A percentile compares a stretch with the other conserved stretches of the same genome.
Evolutionary conservation across 2,329 filamentous ascomycete genomes (phyloP).

Genomic region (Talaromyces islandicus): DNA sequence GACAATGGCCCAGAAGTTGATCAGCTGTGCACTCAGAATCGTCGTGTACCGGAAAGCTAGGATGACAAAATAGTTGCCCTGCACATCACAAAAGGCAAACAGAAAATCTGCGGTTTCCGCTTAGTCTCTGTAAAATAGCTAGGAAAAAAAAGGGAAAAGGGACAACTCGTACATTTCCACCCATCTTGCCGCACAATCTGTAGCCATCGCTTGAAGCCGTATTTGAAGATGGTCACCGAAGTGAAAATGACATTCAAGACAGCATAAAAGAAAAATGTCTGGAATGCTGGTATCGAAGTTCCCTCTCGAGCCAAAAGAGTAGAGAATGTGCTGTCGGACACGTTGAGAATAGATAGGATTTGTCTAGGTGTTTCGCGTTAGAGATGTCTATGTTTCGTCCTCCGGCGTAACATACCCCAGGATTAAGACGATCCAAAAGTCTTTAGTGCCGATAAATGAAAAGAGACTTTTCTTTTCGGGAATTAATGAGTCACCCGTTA

Average conservation of each 20-base stretch:
- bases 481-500: neutral
- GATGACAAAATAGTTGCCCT: conserved; percentile 98
- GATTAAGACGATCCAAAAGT: conserved; percentile 80
- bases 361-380: conserved; percentile 46
- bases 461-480: conserved; percentile 46
- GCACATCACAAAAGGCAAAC: conserved; percentile 85
- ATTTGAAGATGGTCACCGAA: conserved; percentile 68
- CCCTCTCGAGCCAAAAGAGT: conserved; percentile 61
- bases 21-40: conserved; percentile 84
- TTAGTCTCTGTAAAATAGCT: neutral
- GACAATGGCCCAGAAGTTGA: conserved; percentile 98
- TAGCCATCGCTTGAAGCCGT: conserved; percentile 67
- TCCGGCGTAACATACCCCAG: conserved; percentile 53
- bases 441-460: conserved; percentile 70
- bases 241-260: conserved; percentile 79
- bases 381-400: neutral
- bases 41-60: conserved; percentile 90
- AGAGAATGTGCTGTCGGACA: conserved; percentile 85
- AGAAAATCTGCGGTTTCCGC: conserved; percentile 56
- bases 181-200: conserved; percentile 62
- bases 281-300: conserved; percentile 87
- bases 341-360: conserved; percentile 82
- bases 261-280: conserved; percentile 92
- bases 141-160: neutral
- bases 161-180: conserved; percentile 63